phyloP scores from a whole-genome alignment of 1,139 yeast species.

The Suhomyces panamericanus region DNA sequence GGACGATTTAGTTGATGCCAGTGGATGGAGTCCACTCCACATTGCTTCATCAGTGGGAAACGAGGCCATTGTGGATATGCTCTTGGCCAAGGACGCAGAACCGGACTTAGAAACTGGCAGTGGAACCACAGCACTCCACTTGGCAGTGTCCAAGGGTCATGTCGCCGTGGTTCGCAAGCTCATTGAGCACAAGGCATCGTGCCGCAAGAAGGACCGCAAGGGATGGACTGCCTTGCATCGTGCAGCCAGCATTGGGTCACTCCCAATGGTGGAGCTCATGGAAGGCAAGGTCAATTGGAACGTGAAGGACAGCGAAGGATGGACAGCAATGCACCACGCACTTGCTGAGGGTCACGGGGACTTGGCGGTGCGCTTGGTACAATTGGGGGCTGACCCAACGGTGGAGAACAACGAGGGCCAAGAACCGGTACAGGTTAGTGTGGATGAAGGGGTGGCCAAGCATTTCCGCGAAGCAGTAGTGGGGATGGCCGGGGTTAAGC shows the following conservation, averaged over 20 bases:
- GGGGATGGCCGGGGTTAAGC: conserved; percentile 4
- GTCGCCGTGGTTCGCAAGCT: conserved; percentile 52
- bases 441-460: conserved; percentile 55
- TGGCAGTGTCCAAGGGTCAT: conserved; percentile 73
- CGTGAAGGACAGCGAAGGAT: conserved; percentile 67
- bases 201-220: conserved; percentile 64
- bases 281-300: conserved; percentile 65
- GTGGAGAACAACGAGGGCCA: conserved; percentile 53
- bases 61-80: conserved; percentile 45
- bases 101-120: conserved; percentile 53
- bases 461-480: conserved; percentile 28
- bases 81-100: conserved; percentile 35
- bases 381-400: conserved; percentile 65
- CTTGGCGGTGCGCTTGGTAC: conserved; percentile 60
- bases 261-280: conserved; percentile 50
- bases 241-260: conserved; percentile 79
- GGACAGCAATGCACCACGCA: conserved; percentile 91
- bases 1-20: conserved; percentile 66
- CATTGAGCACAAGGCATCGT: conserved; percentile 56
- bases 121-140: conserved; percentile 76
- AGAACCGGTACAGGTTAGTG: conserved; percentile 61
- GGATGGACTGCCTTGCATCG: conserved; percentile 73
- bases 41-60: conserved; percentile 78
- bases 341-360: conserved; percentile 90
- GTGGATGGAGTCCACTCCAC: conserved; percentile 90